phyloP scores from a whole-genome alignment of 257 asterid species.

The Thymus quinquecostatus region DNA sequence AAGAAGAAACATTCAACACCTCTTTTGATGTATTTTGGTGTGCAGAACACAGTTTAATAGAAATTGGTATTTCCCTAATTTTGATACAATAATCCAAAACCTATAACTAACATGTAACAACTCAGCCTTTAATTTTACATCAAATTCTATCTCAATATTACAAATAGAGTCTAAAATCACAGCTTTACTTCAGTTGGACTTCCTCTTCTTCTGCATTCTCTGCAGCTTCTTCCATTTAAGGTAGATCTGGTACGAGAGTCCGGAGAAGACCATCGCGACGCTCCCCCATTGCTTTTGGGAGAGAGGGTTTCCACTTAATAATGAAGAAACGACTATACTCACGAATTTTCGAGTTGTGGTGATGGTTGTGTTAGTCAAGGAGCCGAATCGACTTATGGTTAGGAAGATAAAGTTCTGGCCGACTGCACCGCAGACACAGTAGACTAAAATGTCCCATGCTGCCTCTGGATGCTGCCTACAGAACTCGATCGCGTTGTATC shows the following conservation, averaged over 20 bases:
- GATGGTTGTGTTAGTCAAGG: slow-evolving; percentile 92
- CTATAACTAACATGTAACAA: slow-evolving; percentile 22
- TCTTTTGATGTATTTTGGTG: slow-evolving; percentile 40
- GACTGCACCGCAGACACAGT: slow-evolving; percentile 93
- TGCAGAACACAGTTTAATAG: slow-evolving; percentile 52
- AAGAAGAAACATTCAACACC: slow-evolving; percentile 39
- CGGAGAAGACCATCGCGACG: slow-evolving; percentile 88
- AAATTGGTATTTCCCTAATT: slow-evolving; percentile 35
- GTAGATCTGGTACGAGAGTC: slow-evolving; percentile 87
- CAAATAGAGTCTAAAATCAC: slow-evolving; percentile 19
- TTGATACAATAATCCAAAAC: slow-evolving; percentile 24
- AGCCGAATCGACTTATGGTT: slow-evolving; percentile 92
- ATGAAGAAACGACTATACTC: slow-evolving; percentile 93
- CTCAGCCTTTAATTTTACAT: slow-evolving; percentile 23
- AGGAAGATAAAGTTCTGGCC: slow-evolving; percentile 93
- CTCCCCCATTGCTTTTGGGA: slow-evolving; percentile 89
- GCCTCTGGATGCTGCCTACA: slow-evolving; percentile 95
- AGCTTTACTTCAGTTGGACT: slow-evolving; percentile 46
- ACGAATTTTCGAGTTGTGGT: slow-evolving; percentile 96
- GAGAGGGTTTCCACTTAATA: slow-evolving; percentile 86
- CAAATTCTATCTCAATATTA: slow-evolving; percentile 5
- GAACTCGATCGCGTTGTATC: slow-evolving; percentile 77
- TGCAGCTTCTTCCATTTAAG: slow-evolving; percentile 80
- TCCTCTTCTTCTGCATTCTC: slow-evolving; percentile 72
- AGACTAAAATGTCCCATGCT: slow-evolving; percentile 91